Conservation (phyloP, 257 asterid species). For the Mentha longifolia region DNA sequence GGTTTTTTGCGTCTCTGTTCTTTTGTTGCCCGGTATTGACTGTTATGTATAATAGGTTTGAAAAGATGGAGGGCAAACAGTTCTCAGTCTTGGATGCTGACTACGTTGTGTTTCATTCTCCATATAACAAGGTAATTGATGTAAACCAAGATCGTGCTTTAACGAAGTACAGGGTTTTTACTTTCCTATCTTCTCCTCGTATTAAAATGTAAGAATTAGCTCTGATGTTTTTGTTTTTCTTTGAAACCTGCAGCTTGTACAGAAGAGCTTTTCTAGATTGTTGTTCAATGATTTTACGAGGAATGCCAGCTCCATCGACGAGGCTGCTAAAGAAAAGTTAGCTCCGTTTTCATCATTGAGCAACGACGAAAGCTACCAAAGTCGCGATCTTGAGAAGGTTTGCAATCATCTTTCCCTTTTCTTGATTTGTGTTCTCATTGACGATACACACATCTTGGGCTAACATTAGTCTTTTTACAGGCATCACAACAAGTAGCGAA, state of each 20-base stretch:
- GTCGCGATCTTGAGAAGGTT: conserved; percentile 99
- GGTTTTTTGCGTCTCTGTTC: conserved; percentile 9
- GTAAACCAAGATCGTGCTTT: conserved; percentile 10
- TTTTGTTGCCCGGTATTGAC: conserved; percentile 28
- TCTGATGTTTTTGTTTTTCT: conserved; percentile 19
- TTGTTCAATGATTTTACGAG: conserved; percentile 72
- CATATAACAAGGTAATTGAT: conserved; percentile 88
- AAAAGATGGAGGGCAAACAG: conserved; percentile 80
- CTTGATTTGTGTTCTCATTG: not conserved
- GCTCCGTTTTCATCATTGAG: conserved; percentile 72
- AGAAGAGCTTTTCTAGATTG: conserved; percentile 93
- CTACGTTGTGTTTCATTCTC: conserved; percentile 93
- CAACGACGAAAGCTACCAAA: conserved; percentile 82
- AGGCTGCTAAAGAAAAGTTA: conserved; percentile 76
- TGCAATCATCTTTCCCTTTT: conserved; percentile 8
- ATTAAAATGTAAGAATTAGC: not conserved
- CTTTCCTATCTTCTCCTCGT: not conserved
- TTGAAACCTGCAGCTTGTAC: conserved; percentile 83
- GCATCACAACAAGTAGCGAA: conserved; percentile 93
- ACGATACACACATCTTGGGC: conserved; percentile 10
- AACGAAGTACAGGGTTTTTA: not conserved
- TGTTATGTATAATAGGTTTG: conserved; percentile 55
- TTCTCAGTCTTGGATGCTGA: conserved; percentile 81
- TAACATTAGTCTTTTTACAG: conserved; percentile 47
- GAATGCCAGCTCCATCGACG: conserved; percentile 82